phyloP scores from a whole-genome alignment of 2,329 filamentous ascomycete genomes.

The Colletotrichum coccodes region DNA sequence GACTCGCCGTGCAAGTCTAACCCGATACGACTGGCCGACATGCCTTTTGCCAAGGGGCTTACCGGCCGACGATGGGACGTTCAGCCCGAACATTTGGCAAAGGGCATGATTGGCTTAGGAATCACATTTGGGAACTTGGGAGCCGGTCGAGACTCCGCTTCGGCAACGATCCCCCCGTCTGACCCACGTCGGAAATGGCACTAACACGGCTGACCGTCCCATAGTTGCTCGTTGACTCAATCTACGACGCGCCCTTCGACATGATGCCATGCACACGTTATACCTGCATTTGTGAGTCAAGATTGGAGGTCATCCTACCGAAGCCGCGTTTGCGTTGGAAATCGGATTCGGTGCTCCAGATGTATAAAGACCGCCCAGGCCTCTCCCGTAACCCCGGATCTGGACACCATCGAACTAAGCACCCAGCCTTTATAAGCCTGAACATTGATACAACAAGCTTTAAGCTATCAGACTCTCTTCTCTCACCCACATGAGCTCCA shows the following conservation, averaged over 20 bases:
- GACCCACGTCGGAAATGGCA: background rate
- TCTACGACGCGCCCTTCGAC: conserved; percentile 25
- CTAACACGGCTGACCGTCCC: conserved; percentile 8
- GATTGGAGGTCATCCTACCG: background rate
- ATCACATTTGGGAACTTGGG: background rate
- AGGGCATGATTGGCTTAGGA: background rate
- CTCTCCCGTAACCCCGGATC: background rate
- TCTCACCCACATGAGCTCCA: conserved; percentile 20
- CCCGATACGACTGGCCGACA: conserved; percentile 1
- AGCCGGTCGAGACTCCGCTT: background rate
- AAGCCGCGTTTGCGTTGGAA: conserved; percentile 8
- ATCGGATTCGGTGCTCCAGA: background rate
- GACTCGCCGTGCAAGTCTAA: background rate
- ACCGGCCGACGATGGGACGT: background rate
- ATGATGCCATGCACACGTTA: conserved; percentile 20
- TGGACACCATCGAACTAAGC: background rate
- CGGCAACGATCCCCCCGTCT: conserved; percentile 18
- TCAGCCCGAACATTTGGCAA: background rate
- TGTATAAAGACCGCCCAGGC: conserved; percentile 17
- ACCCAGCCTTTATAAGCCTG: background rate
- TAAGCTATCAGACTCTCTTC: background rate
- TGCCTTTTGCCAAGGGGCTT: conserved; percentile 1
- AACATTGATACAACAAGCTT: background rate
- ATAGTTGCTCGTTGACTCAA: background rate
- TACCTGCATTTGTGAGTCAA: conserved; percentile 6